Percentiles rank a stretch among this genome's conserved stretches.
These are phyloP conservation scores for Lunularia cruciata DNA, from an alignment of 225 moss, liverwort and hornwort genomes.

Conservation along the genomic window DNA sequence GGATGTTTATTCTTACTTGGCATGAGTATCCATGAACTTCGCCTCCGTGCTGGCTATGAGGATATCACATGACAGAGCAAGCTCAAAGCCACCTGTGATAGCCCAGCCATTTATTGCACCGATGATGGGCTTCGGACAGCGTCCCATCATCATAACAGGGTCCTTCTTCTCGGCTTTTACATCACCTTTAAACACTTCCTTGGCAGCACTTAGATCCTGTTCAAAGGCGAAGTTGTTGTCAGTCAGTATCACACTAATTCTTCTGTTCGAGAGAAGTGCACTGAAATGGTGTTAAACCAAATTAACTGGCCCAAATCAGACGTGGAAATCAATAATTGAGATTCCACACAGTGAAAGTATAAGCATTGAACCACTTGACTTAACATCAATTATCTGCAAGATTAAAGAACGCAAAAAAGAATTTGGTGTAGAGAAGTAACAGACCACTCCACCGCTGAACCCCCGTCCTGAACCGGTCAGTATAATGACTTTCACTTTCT, in stretches of 20 bases:
- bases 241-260: not conserved
- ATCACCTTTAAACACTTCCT: slow-evolving; percentile 77
- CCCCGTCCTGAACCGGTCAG: slow-evolving; percentile 85
- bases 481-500: slow-evolving; percentile 66
- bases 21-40: slow-evolving; percentile 92
- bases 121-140: slow-evolving; percentile 89
- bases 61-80: slow-evolving; percentile 88
- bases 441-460: slow-evolving; percentile 90
- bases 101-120: slow-evolving; percentile 89
- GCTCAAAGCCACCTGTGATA: slow-evolving; percentile 87
- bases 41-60: slow-evolving; percentile 81
- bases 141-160: slow-evolving; percentile 71
- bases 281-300: no score
- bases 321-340: no score
- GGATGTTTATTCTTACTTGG: slow-evolving; percentile 67
- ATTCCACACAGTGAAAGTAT: no score
- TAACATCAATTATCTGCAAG: no score
- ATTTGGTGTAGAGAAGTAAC: not conserved
- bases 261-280: no score
- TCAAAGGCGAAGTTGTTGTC: not conserved
- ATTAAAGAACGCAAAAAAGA: no score
- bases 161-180: slow-evolving; percentile 54
- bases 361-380: no score
- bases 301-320: no score
- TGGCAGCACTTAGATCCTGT: slow-evolving; percentile 86